These are phyloP conservation scores for Aspergillus carlsbadensis DNA, from an alignment of 495 filamentous ascomycete species.

Conservation along the genomic window DNA sequence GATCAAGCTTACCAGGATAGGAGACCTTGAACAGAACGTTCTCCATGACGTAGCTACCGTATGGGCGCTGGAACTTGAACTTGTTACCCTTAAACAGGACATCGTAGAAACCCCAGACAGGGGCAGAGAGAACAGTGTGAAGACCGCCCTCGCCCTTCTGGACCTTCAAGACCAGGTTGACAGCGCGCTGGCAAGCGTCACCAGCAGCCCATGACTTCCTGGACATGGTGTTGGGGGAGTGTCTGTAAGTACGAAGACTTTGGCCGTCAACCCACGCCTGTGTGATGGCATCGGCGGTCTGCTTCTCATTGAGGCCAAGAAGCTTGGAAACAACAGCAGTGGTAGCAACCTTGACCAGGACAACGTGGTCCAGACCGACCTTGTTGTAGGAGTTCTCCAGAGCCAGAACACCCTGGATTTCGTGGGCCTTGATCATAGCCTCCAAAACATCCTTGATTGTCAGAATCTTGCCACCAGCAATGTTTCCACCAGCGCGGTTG, in stretches of 20 bases:
- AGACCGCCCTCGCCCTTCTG: constrained; percentile 87
- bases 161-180: constrained; percentile 92
- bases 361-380: constrained; percentile 95
- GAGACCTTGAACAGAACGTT: constrained; percentile 99
- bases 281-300: constrained; percentile 92
- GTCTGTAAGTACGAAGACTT: constrained; percentile 92
- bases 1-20: constrained; percentile 68
- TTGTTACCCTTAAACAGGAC: constrained; percentile 93
- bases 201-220: constrained; percentile 98
- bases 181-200: constrained; percentile 94
- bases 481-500: constrained; percentile 85
- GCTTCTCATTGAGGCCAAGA: constrained; percentile 82
- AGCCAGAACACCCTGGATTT: constrained; percentile 96
- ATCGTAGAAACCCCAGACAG: constrained; percentile 98
- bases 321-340: constrained; percentile 92
- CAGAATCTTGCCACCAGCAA: constrained; percentile 82
- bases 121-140: constrained; percentile 88
- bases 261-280: constrained; percentile 98
- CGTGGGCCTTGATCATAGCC: constrained; percentile 99
- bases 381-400: constrained; percentile 98
- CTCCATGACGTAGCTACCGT: constrained; percentile 99
- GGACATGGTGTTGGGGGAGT: constrained; percentile 98
- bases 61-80: constrained; percentile 93
- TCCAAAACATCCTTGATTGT: constrained; percentile 89
- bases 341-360: constrained; percentile 95